Conservation (phyloP, 1,284 basidiomycete species). For the Ceratobasidium sp. region DNA sequence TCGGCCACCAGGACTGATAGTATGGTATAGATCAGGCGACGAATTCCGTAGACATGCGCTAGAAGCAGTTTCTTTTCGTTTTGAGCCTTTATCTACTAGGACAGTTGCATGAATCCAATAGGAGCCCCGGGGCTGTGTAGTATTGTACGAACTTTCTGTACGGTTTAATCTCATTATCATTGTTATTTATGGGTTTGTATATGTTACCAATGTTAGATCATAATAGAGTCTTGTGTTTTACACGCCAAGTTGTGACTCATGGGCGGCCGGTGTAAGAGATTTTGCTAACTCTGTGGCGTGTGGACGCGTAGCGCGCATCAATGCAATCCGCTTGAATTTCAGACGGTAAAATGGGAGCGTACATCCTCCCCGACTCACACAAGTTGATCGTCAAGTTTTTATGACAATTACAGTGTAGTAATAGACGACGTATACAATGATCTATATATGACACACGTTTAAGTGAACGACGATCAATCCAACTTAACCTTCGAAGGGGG, state of each 20-base stretch:
- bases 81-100: background rate
- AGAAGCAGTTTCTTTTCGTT: background rate
- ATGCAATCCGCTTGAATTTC: too few relatives aligned
- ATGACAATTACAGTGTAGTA: background rate
- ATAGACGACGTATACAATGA: background rate
- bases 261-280: too few relatives aligned
- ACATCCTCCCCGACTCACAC: too few relatives aligned
- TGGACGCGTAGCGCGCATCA: too few relatives aligned
- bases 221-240: background rate
- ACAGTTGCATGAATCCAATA: background rate
- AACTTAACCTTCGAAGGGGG: conserved; percentile 35
- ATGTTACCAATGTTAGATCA: background rate
- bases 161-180: background rate
- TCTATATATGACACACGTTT: background rate
- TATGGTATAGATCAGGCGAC: conserved; percentile 19
- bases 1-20: too few relatives aligned
- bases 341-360: too few relatives aligned
- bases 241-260: too few relatives aligned
- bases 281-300: too few relatives aligned
- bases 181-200: background rate
- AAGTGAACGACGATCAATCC: conserved; percentile 5
- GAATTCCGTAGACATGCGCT: conserved; percentile 19
- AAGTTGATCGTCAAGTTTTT: background rate
- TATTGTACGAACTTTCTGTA: background rate
- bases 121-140: background rate